Base-by-base conservation (phyloP, 495 filamentous ascomycete genomes). In the Jackrogersella minutella region DNA sequence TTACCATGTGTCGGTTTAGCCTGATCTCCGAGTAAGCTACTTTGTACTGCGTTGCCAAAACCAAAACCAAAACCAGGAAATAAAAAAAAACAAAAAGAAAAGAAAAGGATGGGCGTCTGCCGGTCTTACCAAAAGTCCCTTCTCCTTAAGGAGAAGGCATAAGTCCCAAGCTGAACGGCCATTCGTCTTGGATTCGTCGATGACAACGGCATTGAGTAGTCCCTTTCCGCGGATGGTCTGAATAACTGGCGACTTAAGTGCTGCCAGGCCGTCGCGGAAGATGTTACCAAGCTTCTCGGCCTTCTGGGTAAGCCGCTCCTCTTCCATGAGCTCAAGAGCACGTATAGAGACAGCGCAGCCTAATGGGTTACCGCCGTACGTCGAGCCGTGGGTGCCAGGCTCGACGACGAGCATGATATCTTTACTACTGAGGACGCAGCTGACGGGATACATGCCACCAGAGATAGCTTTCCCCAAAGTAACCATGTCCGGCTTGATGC, bases 1-100 rank as follows among this genome's bases (percentile, higher is more conserved):
- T 98, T 97, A 70, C 96, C 87, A 78, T 99, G 95, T 31, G 96
- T 99, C 8, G 96, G 96, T 85, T 99, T 99, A 59, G 95, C 95
- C 92, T 97, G 75, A 69, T 72, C 43, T 75, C 66, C 49, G 26
- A 81, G 79, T 72, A 57, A 74, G 72, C 58, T 57, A 58, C 14
- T 22, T 34, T 56, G 31, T 37, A 69, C 55, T 65, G 60, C 55
- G 24, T 54, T 47, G 9, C 21, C 8, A 44, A 55, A 56, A 6
- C n/a, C n/a, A n/a, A n/a, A n/a, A n/a, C n/a, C n/a, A n/a, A n/a
- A n/a, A n/a, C n/a, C n/a, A n/a, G n/a, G n/a, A n/a, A n/a, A n/a
- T n/a, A n/a, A n/a, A n/a, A n/a, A n/a, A n/a, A n/a, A n/a, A n/a
- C n/a, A n/a, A n/a, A n/a, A n/a, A n/a, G n/a, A 40, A 40, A 76